A percentile compares a stretch with the other conserved stretches of the same genome.
phyloP scores from a whole-genome alignment of 176 grass and related monocot genomes.

The Aegilops tauschii region DNA sequence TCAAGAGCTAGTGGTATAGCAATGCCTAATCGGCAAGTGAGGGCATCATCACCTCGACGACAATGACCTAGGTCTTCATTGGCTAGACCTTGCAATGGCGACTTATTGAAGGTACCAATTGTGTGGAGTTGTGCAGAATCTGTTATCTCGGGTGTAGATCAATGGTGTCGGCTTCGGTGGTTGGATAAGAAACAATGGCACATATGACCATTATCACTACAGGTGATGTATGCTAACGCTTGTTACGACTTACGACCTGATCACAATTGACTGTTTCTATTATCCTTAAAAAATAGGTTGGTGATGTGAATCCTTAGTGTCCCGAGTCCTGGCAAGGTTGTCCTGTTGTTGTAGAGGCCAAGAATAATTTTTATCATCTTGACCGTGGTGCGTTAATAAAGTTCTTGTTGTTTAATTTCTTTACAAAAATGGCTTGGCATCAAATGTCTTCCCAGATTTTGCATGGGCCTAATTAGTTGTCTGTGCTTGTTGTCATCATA shows the following conservation, averaged over 20 bases:
- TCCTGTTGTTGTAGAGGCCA: neutral
- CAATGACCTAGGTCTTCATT: neutral
- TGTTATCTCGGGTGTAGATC: neutral
- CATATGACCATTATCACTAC: neutral
- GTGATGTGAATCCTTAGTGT: neutral
- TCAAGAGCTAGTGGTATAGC: neutral
- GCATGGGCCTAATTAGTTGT: neutral
- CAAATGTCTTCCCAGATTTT: neutral
- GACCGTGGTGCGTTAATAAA: neutral
- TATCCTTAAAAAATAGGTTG: neutral
- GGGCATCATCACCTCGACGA: neutral
- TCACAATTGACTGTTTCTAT: neutral
- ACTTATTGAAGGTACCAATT: neutral
- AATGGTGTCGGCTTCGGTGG: neutral
- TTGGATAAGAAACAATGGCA: neutral
- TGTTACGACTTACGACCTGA: neutral
- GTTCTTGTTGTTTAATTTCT: neutral
- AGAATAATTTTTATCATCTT: neutral
- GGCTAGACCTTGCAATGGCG: neutral
- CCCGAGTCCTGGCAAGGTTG: neutral
- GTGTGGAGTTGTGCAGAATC: neutral
- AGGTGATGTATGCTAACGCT: neutral
- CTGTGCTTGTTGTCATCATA: neutral
- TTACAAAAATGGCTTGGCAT: neutral
- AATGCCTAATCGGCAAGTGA: neutral